A percentile compares a stretch with the other conserved stretches of the same genome.
phyloP scores from a whole-genome alignment of 805 yeast species.

The Ascoidea tarda region DNA sequence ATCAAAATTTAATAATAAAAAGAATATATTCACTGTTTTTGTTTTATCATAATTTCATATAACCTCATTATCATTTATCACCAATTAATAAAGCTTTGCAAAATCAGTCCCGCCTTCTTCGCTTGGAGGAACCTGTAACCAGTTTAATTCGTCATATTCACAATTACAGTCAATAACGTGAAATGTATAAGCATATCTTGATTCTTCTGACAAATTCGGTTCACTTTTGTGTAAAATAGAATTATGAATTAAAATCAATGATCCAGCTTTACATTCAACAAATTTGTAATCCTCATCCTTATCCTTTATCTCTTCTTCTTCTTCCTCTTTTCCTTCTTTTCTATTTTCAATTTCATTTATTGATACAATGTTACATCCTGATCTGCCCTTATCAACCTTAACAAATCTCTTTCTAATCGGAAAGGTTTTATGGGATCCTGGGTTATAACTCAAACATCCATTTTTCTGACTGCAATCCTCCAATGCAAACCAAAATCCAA shows the following conservation, averaged over 20 bases:
- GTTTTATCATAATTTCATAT: too few relatives aligned
- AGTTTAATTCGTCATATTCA: conserved; percentile 48
- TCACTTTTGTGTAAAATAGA: conserved; percentile 62
- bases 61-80: too few relatives aligned
- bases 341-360: conserved; percentile 16
- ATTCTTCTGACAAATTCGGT: conserved; percentile 34
- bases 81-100: conserved; percentile 23
- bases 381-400: conserved; percentile 36
- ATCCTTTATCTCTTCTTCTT: conserved; percentile 15
- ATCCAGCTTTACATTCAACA: conserved; percentile 58
- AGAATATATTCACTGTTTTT: too few relatives aligned
- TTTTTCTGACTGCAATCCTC: conserved; percentile 55
- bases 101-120: conserved; percentile 45
- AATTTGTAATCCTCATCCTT: conserved; percentile 28
- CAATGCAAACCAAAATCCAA: conserved; percentile 75
- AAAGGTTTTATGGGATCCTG: conserved; percentile 52
- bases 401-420: conserved; percentile 53
- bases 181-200: conserved; percentile 69
- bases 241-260: conserved; percentile 57
- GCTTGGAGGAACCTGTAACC: conserved; percentile 66
- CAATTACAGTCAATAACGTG: conserved; percentile 61
- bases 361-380: conserved; percentile 29
- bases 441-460: conserved; percentile 57
- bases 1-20: too few relatives aligned
- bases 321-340: conserved; percentile 7